These are phyloP conservation scores for Cryptococcus sp. DNA, from an alignment of 1,284 basidiomycete species.

Conservation along the genomic window DNA sequence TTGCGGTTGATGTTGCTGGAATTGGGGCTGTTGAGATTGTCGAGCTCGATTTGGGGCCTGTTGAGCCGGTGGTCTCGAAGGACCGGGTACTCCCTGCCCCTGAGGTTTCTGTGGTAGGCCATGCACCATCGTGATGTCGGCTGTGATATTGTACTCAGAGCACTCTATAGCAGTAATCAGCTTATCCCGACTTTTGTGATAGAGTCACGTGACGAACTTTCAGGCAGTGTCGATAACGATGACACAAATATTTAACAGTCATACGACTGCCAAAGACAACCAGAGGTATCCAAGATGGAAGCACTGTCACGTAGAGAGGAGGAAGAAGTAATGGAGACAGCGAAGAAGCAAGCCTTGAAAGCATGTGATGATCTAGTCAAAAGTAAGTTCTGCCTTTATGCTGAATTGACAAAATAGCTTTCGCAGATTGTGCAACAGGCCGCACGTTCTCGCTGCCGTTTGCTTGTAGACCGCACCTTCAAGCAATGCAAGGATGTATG, in stretches of 20 bases:
- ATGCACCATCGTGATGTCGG: too few relatives aligned
- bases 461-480: conserved; percentile 68
- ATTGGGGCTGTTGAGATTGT: conserved; percentile 5
- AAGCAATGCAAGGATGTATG: conserved; percentile 73
- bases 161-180: too few relatives aligned
- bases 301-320: conserved; percentile 83
- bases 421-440: conserved; percentile 75
- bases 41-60: too few relatives aligned
- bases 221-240: too few relatives aligned
- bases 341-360: conserved; percentile 72
- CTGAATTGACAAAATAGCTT: conserved; percentile 54
- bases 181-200: too few relatives aligned
- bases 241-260: too few relatives aligned
- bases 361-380: conserved; percentile 72
- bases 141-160: too few relatives aligned
- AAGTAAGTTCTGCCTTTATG: conserved; percentile 52
- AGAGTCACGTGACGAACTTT: too few relatives aligned
- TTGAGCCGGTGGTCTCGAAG: conserved; percentile 1
- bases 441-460: conserved; percentile 78
- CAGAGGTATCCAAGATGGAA: conserved; percentile 66
- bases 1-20: background rate
- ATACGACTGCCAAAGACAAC: too few relatives aligned
- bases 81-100: background rate
- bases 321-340: conserved; percentile 71
- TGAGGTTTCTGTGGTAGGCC: background rate